Evolutionary conservation across 257 asterid genomes (phyloP), one percentile per base, ranked within the genome.

Genomic region (Scutellaria barbata): DNA sequence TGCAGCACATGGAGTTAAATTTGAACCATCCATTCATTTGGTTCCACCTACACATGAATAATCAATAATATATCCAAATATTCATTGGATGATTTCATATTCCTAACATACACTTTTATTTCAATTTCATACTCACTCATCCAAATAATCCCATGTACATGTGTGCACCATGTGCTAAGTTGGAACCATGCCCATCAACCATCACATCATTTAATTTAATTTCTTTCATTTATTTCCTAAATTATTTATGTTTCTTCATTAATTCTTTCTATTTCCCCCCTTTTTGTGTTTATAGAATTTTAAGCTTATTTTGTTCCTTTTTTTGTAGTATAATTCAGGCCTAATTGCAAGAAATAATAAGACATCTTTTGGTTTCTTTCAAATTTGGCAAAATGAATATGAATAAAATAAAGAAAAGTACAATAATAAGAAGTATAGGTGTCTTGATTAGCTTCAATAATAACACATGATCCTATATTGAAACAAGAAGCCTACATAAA

Each of bases 151-250:
- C 1, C 68, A 63, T 46, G 40, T 63, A 82, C 87, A 85, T 82
- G 87, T 82, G 87, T 55, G 69, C 54, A 58, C 82, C 87, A 85
- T 78, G 89, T 85, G 87, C 78, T 69, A 72, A 69, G 84, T 75
- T 71, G 78, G 80, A 71, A 56, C 56, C 78, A 82, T 76, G 80
- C 59, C 64, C 79, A 73, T 43, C 82, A 65, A 16, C 79, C 16
- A 76, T 84, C 86, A 78, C 85, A 82, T 82, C 87, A 62, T 68
- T 48, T 79, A 69, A 62, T 68, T 48, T 79, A 69, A 45, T 3
- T 25, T 8, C 62, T 71, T 22, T 33, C 5, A 3, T 30, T 59
- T 67, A 18, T 12, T 22, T 65, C 16, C 43, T 17, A 33, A 4
- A 52, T 25, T 33, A 37, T 8, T 51, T 53, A 16, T 5, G 7